Evolutionary conservation across 148 eudicot genomes (phyloP).

Genomic region (Chenopodium album): DNA sequence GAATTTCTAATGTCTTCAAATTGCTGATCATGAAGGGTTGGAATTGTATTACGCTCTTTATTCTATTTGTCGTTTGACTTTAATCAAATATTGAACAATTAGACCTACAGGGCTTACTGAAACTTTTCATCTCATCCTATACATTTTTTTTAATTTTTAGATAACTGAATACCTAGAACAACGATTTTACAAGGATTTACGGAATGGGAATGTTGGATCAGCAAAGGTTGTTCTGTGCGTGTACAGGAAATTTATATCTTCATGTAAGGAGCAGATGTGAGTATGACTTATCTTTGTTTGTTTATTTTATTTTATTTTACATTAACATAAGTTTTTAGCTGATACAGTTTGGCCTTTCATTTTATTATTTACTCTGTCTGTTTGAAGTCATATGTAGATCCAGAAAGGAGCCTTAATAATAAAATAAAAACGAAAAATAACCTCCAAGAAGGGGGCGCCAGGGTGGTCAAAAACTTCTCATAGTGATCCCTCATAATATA

Average conservation of each 20-base stretch:
- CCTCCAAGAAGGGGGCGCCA: not conserved
- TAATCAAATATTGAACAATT: not conserved
- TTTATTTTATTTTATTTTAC: not conserved
- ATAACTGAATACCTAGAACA: constrained; percentile 75
- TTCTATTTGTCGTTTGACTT: not conserved
- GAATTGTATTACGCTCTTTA: not conserved
- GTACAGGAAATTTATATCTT: constrained; percentile 69
- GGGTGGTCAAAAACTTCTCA: not conserved
- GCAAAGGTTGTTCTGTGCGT: constrained; percentile 67
- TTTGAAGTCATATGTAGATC: not conserved
- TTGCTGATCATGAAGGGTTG: not conserved
- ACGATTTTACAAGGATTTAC: constrained; percentile 82
- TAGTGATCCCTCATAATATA: not conserved
- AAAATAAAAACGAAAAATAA: too few species aligned
- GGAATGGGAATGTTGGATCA: constrained; percentile 66
- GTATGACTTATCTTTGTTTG: constrained; percentile 34
- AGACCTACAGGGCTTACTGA: not conserved
- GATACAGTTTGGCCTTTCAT: not conserved
- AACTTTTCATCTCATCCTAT: constrained; percentile 3
- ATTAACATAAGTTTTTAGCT: not conserved
- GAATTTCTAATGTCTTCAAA: not conserved
- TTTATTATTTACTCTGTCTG: not conserved
- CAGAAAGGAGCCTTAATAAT: not conserved
- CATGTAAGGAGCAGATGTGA: constrained; percentile 97
- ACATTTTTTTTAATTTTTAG: constrained; percentile 36